Percentiles rank a stretch among this genome's conserved stretches.
Conservation (phyloP, 2,329 filamentous ascomycete species). For the Fusarium sp. region DNA sequence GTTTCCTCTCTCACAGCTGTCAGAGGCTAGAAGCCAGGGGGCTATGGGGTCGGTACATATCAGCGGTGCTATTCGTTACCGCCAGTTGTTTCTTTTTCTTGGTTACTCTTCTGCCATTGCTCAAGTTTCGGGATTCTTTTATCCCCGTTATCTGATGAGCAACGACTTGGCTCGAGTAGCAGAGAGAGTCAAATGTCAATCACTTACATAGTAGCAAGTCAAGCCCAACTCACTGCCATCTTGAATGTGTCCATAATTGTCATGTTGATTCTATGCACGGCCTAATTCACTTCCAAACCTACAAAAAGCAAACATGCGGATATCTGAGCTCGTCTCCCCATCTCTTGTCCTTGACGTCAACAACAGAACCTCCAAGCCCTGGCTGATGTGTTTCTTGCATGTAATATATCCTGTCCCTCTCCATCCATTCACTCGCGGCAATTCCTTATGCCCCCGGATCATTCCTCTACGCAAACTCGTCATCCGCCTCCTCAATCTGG, state of each 20-base stretch:
- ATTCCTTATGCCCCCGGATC: background rate
- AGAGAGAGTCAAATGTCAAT: background rate
- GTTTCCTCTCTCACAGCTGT: background rate
- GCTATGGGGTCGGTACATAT: background rate
- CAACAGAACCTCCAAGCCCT: conserved; percentile 12
- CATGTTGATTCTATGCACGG: conserved; percentile 26
- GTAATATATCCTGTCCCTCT: conserved; percentile 35
- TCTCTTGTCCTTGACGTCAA: conserved; percentile 21
- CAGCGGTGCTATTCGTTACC: no score
- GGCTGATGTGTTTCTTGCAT: conserved; percentile 17
- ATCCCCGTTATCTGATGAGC: background rate
- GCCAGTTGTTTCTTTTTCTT: background rate
- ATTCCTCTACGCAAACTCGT: conserved; percentile 54
- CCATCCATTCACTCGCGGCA: background rate
- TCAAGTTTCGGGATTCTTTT: no score
- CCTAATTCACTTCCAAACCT: conserved; percentile 6
- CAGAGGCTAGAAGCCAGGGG: background rate
- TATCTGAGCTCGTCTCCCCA: conserved; percentile 9
- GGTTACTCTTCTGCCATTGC: no score
- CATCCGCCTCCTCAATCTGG: conserved; percentile 71
- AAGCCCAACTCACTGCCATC: background rate
- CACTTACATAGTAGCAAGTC: background rate
- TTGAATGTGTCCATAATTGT: conserved; percentile 18
- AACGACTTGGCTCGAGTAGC: background rate
- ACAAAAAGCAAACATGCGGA: conserved; percentile 12